A percentile compares a stretch with the other conserved stretches of the same genome.
These are phyloP conservation scores for Microcos paniculata DNA, from an alignment of 345 rosid genomes.

Conservation along the genomic window DNA sequence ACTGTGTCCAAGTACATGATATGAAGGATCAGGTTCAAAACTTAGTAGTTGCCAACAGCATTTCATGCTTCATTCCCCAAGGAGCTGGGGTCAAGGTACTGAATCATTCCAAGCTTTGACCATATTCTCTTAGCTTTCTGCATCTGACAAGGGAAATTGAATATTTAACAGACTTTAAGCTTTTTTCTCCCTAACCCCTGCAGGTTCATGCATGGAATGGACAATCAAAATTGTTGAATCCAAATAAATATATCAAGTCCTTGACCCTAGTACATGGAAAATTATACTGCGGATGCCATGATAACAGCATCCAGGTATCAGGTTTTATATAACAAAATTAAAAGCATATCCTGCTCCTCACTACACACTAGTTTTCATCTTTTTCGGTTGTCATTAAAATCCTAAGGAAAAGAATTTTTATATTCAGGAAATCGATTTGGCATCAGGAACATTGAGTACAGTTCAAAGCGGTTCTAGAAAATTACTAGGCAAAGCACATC, in stretches of 20 bases:
- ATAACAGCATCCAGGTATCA: constrained; percentile 61
- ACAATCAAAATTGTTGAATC: constrained; percentile 47
- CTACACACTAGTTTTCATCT: neutral
- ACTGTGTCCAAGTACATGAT: constrained; percentile 56
- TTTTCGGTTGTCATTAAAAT: neutral
- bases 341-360: neutral
- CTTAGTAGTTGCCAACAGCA: constrained; percentile 46
- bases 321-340: neutral
- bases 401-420: neutral
- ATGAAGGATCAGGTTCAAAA: constrained; percentile 65
- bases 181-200: neutral
- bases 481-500: constrained; percentile 54
- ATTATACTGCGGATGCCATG: constrained; percentile 71
- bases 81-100: constrained; percentile 74
- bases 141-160: neutral
- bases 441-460: constrained; percentile 51
- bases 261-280: constrained; percentile 55
- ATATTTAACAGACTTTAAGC: neutral
- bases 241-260: constrained; percentile 49
- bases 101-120: neutral
- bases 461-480: constrained; percentile 64
- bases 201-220: constrained; percentile 73
- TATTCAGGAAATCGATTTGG: constrained; percentile 67
- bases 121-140: neutral
- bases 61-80: constrained; percentile 63